phyloP scores from a whole-genome alignment of 352 stramenopile genomes.

The Phytophthora ramorum region DNA sequence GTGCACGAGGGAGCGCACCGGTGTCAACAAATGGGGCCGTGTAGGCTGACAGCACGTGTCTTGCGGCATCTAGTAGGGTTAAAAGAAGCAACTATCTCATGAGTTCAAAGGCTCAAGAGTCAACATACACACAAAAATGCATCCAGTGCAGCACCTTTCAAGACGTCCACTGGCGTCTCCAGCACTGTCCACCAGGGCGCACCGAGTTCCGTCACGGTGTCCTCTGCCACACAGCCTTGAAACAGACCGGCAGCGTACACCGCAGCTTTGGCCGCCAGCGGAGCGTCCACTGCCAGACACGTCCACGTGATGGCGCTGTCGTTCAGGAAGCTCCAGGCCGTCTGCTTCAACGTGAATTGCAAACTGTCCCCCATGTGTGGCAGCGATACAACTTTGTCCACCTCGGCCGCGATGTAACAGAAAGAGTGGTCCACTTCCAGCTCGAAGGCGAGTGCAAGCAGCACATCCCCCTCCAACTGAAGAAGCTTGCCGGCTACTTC shows the following conservation, averaged over 20 bases:
- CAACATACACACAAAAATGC: background rate
- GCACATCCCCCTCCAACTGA: constrained; percentile 48
- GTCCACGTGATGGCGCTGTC: constrained; percentile 57
- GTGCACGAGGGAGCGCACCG: constrained; percentile 20
- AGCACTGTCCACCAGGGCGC: constrained; percentile 46
- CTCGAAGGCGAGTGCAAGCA: constrained; percentile 55
- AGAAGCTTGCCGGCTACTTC: constrained; percentile 17
- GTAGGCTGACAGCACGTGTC: constrained; percentile 38
- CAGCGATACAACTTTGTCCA: constrained; percentile 44
- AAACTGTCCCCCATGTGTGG: constrained; percentile 2
- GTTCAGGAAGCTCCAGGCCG: constrained; percentile 64
- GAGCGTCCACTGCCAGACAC: constrained; percentile 48
- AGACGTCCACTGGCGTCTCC: constrained; percentile 29
- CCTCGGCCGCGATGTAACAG: constrained; percentile 47
- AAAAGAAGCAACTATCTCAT: constrained; percentile 18
- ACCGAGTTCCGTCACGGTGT: constrained; percentile 20
- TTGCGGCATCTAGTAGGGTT: constrained; percentile 28
- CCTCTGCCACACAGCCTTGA: constrained; percentile 30
- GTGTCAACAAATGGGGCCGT: constrained; percentile 33
- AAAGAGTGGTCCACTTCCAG: constrained; percentile 56
- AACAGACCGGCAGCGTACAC: constrained; percentile 57
- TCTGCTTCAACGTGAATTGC: constrained; percentile 40
- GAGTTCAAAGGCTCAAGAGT: constrained; percentile 14
- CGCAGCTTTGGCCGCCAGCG: constrained; percentile 44
- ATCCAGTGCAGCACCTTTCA: constrained; percentile 39